These are phyloP conservation scores for Fulvia fulva DNA, from an alignment of 2,329 filamentous ascomycete genomes.

Conservation along the genomic window DNA sequence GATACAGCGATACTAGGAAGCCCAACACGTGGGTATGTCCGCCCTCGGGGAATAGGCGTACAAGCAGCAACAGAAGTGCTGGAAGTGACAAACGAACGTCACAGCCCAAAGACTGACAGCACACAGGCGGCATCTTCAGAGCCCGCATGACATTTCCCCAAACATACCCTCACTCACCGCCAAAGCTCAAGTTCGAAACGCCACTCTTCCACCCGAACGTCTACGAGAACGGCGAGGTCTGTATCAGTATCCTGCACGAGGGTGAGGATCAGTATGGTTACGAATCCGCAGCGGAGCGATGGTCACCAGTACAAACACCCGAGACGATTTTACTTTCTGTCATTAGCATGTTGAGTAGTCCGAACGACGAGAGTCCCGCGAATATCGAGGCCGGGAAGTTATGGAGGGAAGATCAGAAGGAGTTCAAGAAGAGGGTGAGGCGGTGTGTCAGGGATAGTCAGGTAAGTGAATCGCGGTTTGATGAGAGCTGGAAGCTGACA, in stretches of 20 bases:
- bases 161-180: constrained; percentile 83
- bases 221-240: constrained; percentile 81
- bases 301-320: constrained; percentile 90
- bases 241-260: constrained; percentile 94
- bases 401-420: constrained; percentile 73
- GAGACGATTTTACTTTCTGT: constrained; percentile 91
- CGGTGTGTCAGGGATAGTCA: constrained; percentile 73
- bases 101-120: background rate
- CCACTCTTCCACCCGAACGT: constrained; percentile 94
- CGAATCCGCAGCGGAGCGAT: constrained; percentile 83
- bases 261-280: constrained; percentile 93
- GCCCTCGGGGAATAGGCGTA: background rate
- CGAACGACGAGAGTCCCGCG: constrained; percentile 92
- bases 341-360: constrained; percentile 85
- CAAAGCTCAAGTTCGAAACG: constrained; percentile 79
- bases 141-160: constrained; percentile 77
- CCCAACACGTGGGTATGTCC: background rate
- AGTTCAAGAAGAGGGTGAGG: constrained; percentile 75
- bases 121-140: constrained; percentile 81
- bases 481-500: background rate
- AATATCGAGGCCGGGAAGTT: constrained; percentile 90
- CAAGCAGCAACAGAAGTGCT: background rate
- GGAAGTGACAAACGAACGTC: background rate
- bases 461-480: background rate
- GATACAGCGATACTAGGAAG: too few relatives aligned